Evolutionary conservation across 2,329 filamentous ascomycete genomes (phyloP), one percentile per base, ranked within the genome.

Genomic region (Simplicillium aogashimaense): DNA sequence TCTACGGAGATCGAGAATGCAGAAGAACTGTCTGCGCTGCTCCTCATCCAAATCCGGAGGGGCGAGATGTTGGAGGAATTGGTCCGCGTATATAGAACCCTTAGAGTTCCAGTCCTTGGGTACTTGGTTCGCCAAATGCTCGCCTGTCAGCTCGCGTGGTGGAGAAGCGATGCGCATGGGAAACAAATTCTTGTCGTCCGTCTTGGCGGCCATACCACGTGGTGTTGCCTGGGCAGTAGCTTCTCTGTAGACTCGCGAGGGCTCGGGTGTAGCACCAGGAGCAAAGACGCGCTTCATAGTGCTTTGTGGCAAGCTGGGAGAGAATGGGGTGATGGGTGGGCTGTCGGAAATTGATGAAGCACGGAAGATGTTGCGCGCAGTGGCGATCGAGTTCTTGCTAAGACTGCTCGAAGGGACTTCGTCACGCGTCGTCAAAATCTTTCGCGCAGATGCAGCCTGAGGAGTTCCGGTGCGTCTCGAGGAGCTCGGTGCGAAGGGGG

Each of bases 1-100:
- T 46, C 75, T 68, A 44, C 75, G 72, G 42, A 79, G 60, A 50
- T 79, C 75, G 47, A 79, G 71, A 45, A 79, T 72, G 52, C 74
- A 78, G 49, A 78, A 78, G 52, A 78, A 78, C 58, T 78, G 75
- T 42, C 74, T 70, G 36, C 72, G 67, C 55, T 78, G 74, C 39
- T 74, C 64, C 38, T 78, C 75, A 46, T 74, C 72, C 45, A 78
- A 69, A 34, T 74, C 68, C 18, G 67, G 57, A 2, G 75, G 75
- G 48, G 74, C 77, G 28, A 76, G 67, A 43, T 78, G 69, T 2
- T 65, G 63, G 31, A 79, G 60, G 42, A 70, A 78, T 54, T 79
- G 71, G 50, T 78, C 74, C 25, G 75, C 74, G 43, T 78, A 79
- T 43, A 78, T 67, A 35, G 74, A 74, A 4, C 70, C 67, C 44